Percentiles rank a stretch among this genome's conserved stretches.
Conservation (phyloP, 345 rosid species). For the Salix brachista region DNA sequence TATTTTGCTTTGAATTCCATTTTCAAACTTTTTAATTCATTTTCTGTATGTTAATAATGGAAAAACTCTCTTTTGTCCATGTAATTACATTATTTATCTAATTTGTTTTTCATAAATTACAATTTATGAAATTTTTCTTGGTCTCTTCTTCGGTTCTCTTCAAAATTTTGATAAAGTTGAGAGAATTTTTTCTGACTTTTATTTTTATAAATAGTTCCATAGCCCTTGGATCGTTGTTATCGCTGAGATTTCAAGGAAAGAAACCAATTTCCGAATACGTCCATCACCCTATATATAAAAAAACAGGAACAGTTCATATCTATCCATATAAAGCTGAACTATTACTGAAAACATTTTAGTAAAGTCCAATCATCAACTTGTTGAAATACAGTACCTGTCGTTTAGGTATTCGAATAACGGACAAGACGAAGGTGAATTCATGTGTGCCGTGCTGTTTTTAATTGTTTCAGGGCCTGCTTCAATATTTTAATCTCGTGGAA, state of each 20-base stretch:
- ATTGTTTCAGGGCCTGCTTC: slow-evolving; percentile 67
- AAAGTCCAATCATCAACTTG: not conserved
- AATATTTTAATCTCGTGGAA: slow-evolving; percentile 77
- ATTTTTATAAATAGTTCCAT: not conserved
- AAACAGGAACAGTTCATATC: no score
- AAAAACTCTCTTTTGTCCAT: no score
- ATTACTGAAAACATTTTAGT: not conserved
- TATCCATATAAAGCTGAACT: no score
- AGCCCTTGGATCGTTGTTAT: not conserved
- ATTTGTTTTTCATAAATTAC: not conserved
- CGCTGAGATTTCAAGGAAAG: not conserved
- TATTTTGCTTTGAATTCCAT: not conserved
- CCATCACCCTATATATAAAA: not conserved
- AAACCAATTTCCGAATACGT: not conserved
- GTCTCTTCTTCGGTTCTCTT: not conserved
- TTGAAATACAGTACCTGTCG: not conserved
- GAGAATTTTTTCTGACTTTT: not conserved
- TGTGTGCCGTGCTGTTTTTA: not conserved
- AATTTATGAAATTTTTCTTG: not conserved
- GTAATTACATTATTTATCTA: not conserved
- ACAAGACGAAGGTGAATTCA: not conserved
- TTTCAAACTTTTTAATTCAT: no score
- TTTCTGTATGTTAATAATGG: no score
- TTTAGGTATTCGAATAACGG: not conserved
- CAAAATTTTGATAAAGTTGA: not conserved